Conservation (phyloP, 305 asterid genomes). For the Striga hermonthica region DNA sequence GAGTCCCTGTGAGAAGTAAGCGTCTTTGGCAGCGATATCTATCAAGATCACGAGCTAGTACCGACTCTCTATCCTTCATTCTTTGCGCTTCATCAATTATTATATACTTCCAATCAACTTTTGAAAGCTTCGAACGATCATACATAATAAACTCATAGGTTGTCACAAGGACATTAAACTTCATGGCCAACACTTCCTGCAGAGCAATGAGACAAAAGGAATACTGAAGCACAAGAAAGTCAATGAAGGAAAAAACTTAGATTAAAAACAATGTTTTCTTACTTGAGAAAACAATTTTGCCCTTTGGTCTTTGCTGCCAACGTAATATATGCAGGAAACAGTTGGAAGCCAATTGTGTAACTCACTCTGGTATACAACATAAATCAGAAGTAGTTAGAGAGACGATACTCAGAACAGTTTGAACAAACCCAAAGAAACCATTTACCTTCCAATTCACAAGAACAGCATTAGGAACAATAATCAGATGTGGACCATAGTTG, state of each 20-base stretch:
- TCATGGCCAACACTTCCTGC: slow-evolving; percentile 92
- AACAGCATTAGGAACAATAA: slow-evolving; percentile 99
- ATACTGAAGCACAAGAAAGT: slow-evolving; percentile 25
- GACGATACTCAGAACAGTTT: slow-evolving; percentile 17
- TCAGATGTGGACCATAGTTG: slow-evolving; percentile 98
- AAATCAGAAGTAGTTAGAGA: slow-evolving; percentile 33
- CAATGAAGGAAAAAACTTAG: slow-evolving; percentile 25
- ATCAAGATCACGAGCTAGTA: slow-evolving; percentile 99
- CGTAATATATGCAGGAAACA: slow-evolving; percentile 83
- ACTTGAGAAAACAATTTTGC: slow-evolving; percentile 93
- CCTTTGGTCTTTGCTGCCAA: slow-evolving; percentile 88
- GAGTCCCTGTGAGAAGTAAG: slow-evolving; percentile 98
- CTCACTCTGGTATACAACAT: slow-evolving; percentile 70
- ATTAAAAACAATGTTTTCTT: slow-evolving; percentile 36
- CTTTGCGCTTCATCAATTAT: slow-evolving; percentile 99
- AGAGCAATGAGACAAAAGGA: slow-evolving; percentile 36
- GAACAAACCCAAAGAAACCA: slow-evolving; percentile 26
- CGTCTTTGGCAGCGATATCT: slow-evolving; percentile 99
- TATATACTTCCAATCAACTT: slow-evolving; percentile 94
- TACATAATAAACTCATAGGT: slow-evolving; percentile 90
- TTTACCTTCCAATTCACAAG: slow-evolving; percentile 98
- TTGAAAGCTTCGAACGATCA: slow-evolving; percentile 93
- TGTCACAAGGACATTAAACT: slow-evolving; percentile 94
- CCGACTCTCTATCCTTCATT: slow-evolving; percentile 99
- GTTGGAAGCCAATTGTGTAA: slow-evolving; percentile 86